These are phyloP conservation scores for Ophiostoma quercus DNA, from an alignment of 2,329 filamentous ascomycete species.

Conservation along the genomic window DNA sequence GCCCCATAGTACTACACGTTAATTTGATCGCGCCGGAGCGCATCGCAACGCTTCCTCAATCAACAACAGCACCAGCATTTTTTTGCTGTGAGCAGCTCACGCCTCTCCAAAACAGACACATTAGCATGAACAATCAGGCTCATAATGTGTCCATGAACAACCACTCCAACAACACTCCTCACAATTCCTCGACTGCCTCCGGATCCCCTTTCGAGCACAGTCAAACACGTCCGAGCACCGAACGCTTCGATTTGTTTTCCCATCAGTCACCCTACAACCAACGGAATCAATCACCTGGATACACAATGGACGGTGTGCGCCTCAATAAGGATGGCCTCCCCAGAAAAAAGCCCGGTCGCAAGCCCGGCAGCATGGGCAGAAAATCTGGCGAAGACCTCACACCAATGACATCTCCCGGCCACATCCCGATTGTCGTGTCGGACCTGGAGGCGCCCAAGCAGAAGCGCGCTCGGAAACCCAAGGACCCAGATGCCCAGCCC, in stretches of 20 bases:
- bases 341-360: slow-evolving; percentile 60
- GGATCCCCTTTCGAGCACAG: slow-evolving; percentile 44
- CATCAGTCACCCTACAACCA: neutral
- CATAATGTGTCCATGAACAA: slow-evolving; percentile 34
- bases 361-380: slow-evolving; percentile 49
- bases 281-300: neutral
- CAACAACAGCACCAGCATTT: neutral
- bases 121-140: slow-evolving; percentile 14
- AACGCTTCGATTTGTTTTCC: neutral
- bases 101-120: neutral
- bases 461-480: slow-evolving; percentile 52
- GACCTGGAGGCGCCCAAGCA: slow-evolving; percentile 41
- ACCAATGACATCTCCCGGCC: slow-evolving; percentile 33
- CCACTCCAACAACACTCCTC: slow-evolving; percentile 40
- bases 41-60: slow-evolving; percentile 1
- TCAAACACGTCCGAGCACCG: slow-evolving; percentile 34
- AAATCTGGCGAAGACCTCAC: slow-evolving; percentile 26
- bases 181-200: slow-evolving; percentile 49
- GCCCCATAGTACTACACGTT: slow-evolving; percentile 12
- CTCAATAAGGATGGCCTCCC: slow-evolving; percentile 55
- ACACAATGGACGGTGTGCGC: slow-evolving; percentile 40
- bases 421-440: slow-evolving; percentile 34
- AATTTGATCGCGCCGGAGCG: slow-evolving; percentile 16
- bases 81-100: neutral
- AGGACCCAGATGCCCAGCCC: slow-evolving; percentile 54